Conservation (phyloP, 768 basidiomycete species). For the Clathrus columnatus region DNA sequence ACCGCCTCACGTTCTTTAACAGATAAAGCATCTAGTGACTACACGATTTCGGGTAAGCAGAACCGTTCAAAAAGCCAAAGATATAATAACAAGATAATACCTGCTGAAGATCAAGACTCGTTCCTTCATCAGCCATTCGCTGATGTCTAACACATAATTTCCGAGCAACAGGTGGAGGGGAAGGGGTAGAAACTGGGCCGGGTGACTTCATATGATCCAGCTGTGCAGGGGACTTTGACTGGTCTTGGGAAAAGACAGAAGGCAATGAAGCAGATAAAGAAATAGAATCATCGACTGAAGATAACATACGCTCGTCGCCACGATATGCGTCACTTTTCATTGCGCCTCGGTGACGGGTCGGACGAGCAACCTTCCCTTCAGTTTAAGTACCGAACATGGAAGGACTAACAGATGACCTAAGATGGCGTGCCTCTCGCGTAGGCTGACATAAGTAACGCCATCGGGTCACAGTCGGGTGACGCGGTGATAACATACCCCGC, state of each 20-base stretch:
- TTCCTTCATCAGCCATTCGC: constrained; percentile 94
- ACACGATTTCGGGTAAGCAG: background rate
- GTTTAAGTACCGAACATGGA: background rate
- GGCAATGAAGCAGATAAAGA: background rate
- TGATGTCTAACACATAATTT: constrained; percentile 92
- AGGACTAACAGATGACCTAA: background rate
- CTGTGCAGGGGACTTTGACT: background rate
- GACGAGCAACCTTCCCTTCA: background rate
- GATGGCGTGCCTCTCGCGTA: background rate
- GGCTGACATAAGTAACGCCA: background rate
- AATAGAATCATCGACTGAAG: background rate
- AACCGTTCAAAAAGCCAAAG: background rate
- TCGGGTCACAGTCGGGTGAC: no score
- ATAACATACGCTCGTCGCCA: background rate
- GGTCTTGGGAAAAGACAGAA: background rate
- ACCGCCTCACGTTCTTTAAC: constrained; percentile 80
- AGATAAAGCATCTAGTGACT: constrained; percentile 89
- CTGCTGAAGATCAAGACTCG: constrained; percentile 84
- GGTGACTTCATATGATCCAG: background rate
- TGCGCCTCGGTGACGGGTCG: background rate
- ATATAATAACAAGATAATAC: constrained; percentile 31
- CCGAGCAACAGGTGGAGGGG: constrained; percentile 37
- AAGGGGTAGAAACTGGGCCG: constrained; percentile 14
- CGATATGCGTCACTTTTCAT: background rate
- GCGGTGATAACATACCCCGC: no score